Base-by-base conservation (phyloP, 768 basidiomycete genomes). In the Rhodotorula diobovata region DNA sequence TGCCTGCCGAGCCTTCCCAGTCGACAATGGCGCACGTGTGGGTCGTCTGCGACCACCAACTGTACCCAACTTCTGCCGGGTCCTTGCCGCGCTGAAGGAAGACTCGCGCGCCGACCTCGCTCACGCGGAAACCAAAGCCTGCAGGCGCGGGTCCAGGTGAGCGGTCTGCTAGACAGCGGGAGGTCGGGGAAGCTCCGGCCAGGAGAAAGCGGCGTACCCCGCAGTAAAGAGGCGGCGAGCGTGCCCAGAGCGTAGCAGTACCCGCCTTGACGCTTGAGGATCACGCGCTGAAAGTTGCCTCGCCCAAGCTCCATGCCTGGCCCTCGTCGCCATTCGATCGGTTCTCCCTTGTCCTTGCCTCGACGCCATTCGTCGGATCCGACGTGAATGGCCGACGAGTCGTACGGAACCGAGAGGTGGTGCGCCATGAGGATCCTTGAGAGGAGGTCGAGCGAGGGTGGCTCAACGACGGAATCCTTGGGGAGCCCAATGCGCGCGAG, bases 111-210 rank as follows among this genome's bases (percentile, higher is more conserved):
- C 60, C 61, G 9, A 69, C 39, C 34, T 73, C 72, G 50, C 63
- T 66, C 4, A 73, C 72, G 0, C 32, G 39, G 54, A 54, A 73
- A 9, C 72, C 72, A 25, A 73, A 73, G 12, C 70, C 70, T 71
- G 48, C 18, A 2, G 25, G 8, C 16, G 16, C 18, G 15, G 8
- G 2, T 28, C 16, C 56, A 39, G 4, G 35, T 30, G 12, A 48
- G 8, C 21, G 7, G 20, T 39, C 39, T 41, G 39, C 25, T 20
- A 23, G 21, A 23, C 46, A n/a, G 45, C 18, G 46, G 23, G n/a
- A 23, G 14, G 20, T 37, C 48, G 21, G 21, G 37, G 53, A 6
- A 34, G 18, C 55, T 4, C n/a, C 21, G 8, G 32, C 10, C 34
- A 23, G 10, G 53, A 10, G 16, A 15, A 28, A 21, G 18, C 14